Conservation (phyloP, 1,284 basidiomycete genomes). For the Moniliophthora roreri region DNA sequence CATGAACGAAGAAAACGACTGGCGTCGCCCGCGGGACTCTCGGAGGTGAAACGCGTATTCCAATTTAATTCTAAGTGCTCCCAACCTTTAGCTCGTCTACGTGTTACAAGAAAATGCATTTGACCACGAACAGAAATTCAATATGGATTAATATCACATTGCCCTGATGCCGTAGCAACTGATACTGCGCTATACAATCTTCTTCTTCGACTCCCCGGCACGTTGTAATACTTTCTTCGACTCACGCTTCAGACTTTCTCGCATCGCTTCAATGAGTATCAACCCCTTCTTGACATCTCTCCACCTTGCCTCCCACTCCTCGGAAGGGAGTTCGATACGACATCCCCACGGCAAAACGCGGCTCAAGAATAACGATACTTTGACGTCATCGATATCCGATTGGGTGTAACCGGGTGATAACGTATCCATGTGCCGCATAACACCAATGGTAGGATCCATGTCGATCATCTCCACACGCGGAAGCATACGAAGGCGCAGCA, state of each 20-base stretch:
- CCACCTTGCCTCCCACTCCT: not conserved
- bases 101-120: too few relatives aligned
- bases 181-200: too few relatives aligned
- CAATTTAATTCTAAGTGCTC: too few relatives aligned
- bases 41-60: too few relatives aligned
- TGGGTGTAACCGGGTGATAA: not conserved
- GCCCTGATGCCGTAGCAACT: too few relatives aligned
- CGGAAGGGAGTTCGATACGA: not conserved
- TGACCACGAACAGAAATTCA: too few relatives aligned
- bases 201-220: too few relatives aligned
- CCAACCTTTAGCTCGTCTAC: too few relatives aligned
- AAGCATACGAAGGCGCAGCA: not conserved
- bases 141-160: too few relatives aligned
- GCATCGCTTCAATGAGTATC: not conserved
- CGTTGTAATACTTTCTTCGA: too few relatives aligned
- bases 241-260: not conserved
- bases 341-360: not conserved
- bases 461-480: not conserved
- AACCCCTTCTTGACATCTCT: constrained; percentile 1
- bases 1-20: too few relatives aligned
- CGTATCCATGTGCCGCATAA: not conserved
- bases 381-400: not conserved
- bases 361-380: not conserved
- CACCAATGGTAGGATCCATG: not conserved
- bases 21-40: too few relatives aligned